Percentiles rank a stretch among this genome's conserved stretches.
Evolutionary conservation across 176 grass and related monocot species (phyloP).

Genomic region (Carex parvula): DNA sequence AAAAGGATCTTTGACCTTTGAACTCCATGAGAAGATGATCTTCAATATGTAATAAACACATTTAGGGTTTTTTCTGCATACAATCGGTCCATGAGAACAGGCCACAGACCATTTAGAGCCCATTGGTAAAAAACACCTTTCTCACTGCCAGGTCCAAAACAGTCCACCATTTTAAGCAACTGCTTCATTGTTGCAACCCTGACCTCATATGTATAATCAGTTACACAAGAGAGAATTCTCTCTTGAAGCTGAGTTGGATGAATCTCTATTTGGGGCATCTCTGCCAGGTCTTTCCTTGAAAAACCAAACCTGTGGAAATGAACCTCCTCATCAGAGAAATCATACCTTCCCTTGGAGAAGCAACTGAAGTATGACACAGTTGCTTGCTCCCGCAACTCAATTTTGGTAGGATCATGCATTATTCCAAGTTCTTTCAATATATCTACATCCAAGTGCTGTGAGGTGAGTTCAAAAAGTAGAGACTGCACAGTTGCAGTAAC

Average conservation of each 20-base stretch:
- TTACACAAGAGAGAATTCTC: slow-evolving; percentile 62
- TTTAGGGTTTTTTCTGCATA: slow-evolving; percentile 75
- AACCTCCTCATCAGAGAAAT: slow-evolving; percentile 41
- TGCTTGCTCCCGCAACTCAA: slow-evolving; percentile 75
- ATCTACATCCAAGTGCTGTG: slow-evolving; percentile 44
- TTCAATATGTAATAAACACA: slow-evolving; percentile 84
- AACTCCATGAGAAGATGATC: slow-evolving; percentile 79
- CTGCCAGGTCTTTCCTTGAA: slow-evolving; percentile 18
- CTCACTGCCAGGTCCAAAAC: slow-evolving; percentile 37
- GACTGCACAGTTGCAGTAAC: slow-evolving; percentile 42
- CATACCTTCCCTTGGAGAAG: slow-evolving; percentile 45
- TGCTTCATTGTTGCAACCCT: slow-evolving; percentile 76
- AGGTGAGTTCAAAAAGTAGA: slow-evolving; percentile 56
- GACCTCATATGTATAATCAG: slow-evolving; percentile 79
- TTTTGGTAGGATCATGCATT: slow-evolving; percentile 78
- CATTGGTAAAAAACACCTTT: slow-evolving; percentile 51
- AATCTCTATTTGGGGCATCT: slow-evolving; percentile 29
- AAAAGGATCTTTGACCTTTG: slow-evolving; percentile 35
- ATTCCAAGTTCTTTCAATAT: slow-evolving; percentile 30
- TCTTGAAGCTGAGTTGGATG: slow-evolving; percentile 54
- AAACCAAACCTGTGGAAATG: slow-evolving; percentile 45
- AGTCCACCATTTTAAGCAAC: slow-evolving; percentile 64
- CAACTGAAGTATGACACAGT: slow-evolving; percentile 81
- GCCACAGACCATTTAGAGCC: slow-evolving; percentile 58
- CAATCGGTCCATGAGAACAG: slow-evolving; percentile 49